Evolutionary conservation across 169 alveolate genomes (phyloP).

Genomic region (Cryptosporidium xiaoi): DNA sequence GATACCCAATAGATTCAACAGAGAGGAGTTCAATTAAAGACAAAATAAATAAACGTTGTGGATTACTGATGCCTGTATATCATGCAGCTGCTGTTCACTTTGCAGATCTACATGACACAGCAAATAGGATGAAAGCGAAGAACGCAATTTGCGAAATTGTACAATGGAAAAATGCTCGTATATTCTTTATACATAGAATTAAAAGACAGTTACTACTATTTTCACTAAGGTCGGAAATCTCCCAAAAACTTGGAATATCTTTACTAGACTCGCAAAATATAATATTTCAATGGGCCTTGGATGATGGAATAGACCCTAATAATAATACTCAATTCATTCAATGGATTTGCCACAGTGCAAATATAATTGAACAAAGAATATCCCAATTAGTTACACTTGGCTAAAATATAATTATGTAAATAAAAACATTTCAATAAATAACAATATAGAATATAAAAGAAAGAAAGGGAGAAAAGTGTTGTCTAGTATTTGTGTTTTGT

Average conservation of each 20-base stretch:
- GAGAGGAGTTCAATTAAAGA: slow-evolving; percentile 75
- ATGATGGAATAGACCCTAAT: slow-evolving; percentile 64
- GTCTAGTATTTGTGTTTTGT: slow-evolving; percentile 92
- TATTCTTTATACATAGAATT: slow-evolving; percentile 82
- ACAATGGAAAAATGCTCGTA: slow-evolving; percentile 83
- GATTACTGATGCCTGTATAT: slow-evolving; percentile 79
- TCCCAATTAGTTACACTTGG: slow-evolving; percentile 39
- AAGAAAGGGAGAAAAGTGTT: neutral
- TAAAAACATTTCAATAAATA: neutral
- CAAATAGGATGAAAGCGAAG: slow-evolving; percentile 86
- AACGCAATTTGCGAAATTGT: slow-evolving; percentile 83
- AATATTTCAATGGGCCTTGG: slow-evolving; percentile 58
- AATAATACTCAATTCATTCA: slow-evolving; percentile 53
- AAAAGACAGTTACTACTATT: slow-evolving; percentile 79
- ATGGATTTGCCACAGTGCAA: slow-evolving; percentile 68
- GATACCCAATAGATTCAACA: slow-evolving; percentile 74
- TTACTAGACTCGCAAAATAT: slow-evolving; percentile 40
- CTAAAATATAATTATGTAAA: neutral
- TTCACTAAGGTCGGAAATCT: slow-evolving; percentile 75
- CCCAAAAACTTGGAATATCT: slow-evolving; percentile 50
- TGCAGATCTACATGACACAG: slow-evolving; percentile 87
- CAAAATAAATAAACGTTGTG: slow-evolving; percentile 77
- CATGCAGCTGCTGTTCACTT: slow-evolving; percentile 80
- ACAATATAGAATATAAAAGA: neutral
- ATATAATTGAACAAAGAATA: slow-evolving; percentile 40